Evolutionary conservation across 2,329 filamentous ascomycete species (phyloP), one percentile per base, ranked within the genome.

Genomic region (Fusarium coffeatum): DNA sequence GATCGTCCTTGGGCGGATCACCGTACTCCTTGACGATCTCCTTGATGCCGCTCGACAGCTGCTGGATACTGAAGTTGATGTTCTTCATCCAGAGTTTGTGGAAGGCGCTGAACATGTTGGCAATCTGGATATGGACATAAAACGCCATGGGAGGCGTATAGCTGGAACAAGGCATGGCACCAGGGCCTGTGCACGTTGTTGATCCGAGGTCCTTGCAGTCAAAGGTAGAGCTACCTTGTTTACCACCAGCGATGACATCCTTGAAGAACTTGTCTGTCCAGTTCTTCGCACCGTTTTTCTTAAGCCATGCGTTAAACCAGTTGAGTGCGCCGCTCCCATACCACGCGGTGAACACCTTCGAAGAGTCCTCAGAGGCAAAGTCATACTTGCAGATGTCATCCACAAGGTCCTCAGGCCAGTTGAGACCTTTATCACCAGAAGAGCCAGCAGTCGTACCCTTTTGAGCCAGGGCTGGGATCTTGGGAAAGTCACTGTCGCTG

Each of bases 101-200:
- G 18, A 57, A 45, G n/a, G 42, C 59, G 16, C 51, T 49, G 41
- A 59, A 59, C 12, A 64, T 49, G 20, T 58, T 58, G n/a, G 27
- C 59, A 11, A 66, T 66, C 51, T 63, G 54, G 4, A 64, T n/a
- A 43, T 66, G 63, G 16, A 66, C 54, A 7, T 55, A 66, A 20
- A 64, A 66, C 20, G 63, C 55, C 54, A 23, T 22, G 5, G 59
- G 59, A 4, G 63, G 63, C 4, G 46, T 55, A 4, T 64, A 66
- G 4, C 16, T 10, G 10, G 25, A 10, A 15, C 63, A 66, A 13
- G 27, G 37, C 7, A 16, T 64, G 20, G 15, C 41, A 12, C 23
- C 16, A 25, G 63, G 63, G 16, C 59, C 63, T 3, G 16, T 18
- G n/a, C 60, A 64, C 4, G 55, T 18, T 23, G 27, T 23, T 9